These are phyloP conservation scores for Aspergillus tamarii DNA, from an alignment of 2,329 filamentous ascomycete genomes.

Conservation along the genomic window DNA sequence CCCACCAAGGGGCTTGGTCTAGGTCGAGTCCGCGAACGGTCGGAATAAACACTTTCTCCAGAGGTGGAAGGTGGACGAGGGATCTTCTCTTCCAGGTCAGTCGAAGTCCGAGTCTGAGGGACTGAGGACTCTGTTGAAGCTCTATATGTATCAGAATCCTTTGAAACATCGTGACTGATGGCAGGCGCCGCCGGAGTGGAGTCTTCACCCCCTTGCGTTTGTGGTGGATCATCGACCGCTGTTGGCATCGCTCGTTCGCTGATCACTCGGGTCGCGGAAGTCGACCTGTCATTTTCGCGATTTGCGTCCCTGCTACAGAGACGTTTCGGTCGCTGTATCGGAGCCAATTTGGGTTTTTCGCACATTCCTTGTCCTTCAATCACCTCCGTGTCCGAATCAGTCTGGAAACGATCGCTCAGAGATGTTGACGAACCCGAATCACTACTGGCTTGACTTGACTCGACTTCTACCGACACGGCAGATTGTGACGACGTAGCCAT, in stretches of 20 bases:
- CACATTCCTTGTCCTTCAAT: constrained; percentile 37
- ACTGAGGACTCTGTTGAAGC: constrained; percentile 11
- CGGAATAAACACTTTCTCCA: constrained; percentile 32
- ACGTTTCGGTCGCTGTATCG: constrained; percentile 35
- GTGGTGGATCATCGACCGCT: constrained; percentile 23
- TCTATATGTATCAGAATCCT: constrained; percentile 11
- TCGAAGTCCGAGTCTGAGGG: constrained; percentile 12
- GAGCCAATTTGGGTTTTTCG: constrained; percentile 32
- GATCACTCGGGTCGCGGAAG: constrained; percentile 25
- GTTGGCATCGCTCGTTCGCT: constrained; percentile 23
- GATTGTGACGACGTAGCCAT: constrained; percentile 24
- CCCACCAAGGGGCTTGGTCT: constrained; percentile 29
- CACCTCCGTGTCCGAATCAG: constrained; percentile 28
- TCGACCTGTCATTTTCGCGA: constrained; percentile 24
- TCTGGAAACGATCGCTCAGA: constrained; percentile 20
- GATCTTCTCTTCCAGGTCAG: constrained; percentile 19
- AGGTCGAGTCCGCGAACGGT: constrained; percentile 30
- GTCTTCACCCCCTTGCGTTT: constrained; percentile 31
- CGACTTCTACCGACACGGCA: constrained; percentile 22
- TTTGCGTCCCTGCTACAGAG: constrained; percentile 31
- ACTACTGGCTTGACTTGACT: constrained; percentile 25
- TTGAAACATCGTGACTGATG: constrained; percentile 10
- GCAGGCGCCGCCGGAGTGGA: constrained; percentile 20
- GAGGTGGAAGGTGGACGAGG: constrained; percentile 32
- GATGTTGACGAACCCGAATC: constrained; percentile 26